Percentiles rank a stretch among this genome's conserved stretches.
Evolutionary conservation across 257 asterid species (phyloP).

Genomic region (Solanum peruvianum): DNA sequence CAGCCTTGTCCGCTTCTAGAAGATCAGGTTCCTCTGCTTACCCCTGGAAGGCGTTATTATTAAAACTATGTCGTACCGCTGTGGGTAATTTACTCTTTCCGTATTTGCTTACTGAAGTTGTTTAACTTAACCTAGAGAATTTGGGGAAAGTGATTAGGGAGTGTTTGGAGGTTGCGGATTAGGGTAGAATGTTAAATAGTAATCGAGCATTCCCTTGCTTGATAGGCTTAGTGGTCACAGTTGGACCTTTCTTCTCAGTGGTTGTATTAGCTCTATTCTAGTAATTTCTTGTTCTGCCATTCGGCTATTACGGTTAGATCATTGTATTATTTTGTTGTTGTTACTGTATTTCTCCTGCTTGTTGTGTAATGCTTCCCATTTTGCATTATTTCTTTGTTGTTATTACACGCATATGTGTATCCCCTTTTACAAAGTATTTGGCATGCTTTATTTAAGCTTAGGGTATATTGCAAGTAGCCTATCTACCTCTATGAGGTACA

Average conservation of each 20-base stretch:
- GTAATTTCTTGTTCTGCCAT: no score
- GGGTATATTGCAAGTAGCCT: no score
- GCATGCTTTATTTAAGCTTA: no score
- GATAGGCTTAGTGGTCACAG: background rate
- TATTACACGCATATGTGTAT: background rate
- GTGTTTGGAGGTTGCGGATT: background rate
- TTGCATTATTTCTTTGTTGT: background rate
- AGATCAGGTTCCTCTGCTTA: background rate
- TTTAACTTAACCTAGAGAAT: background rate
- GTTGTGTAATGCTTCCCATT: no score
- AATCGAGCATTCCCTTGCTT: background rate
- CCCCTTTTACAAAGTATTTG: no score
- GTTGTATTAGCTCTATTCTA: no score
- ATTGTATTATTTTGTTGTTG: no score
- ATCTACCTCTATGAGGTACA: no score
- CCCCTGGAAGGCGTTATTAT: background rate
- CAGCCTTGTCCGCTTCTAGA: background rate
- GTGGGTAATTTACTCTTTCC: background rate
- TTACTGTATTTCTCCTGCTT: no score
- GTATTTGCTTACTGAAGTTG: background rate
- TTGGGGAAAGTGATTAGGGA: background rate
- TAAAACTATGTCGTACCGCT: background rate
- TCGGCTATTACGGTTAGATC: no score
- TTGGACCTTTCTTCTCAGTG: no score
- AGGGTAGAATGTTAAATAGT: background rate